These are phyloP conservation scores for Aegle marmelos DNA, from an alignment of 345 rosid species.

Conservation along the genomic window DNA sequence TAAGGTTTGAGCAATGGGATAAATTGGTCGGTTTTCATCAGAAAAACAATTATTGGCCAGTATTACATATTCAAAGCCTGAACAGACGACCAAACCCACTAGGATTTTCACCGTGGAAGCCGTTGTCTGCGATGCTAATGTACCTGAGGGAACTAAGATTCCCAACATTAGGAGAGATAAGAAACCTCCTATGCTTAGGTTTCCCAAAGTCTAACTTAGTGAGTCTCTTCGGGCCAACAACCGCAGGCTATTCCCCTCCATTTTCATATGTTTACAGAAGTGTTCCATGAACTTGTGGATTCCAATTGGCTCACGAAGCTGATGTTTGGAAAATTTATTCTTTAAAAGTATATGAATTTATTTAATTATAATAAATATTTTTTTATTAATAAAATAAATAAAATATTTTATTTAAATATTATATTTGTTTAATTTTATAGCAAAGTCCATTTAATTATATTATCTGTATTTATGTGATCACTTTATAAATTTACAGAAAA, in stretches of 20 bases:
- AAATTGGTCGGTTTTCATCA: slow-evolving; percentile 13
- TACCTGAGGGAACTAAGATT: background rate
- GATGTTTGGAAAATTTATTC: no score
- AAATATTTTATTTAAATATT: no score
- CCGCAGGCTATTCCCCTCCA: background rate
- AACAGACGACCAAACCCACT: slow-evolving; percentile 8
- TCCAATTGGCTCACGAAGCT: background rate
- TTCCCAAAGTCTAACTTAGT: background rate
- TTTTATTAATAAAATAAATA: no score
- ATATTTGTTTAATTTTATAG: no score
- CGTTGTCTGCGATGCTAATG: background rate
- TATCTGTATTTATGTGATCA: no score
- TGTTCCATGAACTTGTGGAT: background rate
- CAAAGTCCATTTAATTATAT: no score
- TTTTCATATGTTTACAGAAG: background rate
- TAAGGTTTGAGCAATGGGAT: slow-evolving; percentile 11
- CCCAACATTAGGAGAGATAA: background rate
- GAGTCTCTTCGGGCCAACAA: background rate
- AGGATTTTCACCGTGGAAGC: slow-evolving; percentile 6
- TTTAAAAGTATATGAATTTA: no score
- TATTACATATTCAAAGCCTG: background rate
- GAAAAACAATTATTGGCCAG: background rate
- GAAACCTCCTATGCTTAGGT: background rate
- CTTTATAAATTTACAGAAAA: no score
- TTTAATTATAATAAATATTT: no score